These are phyloP conservation scores for Exophiala alcalophila DNA, from an alignment of 2,329 filamentous ascomycete genomes.

Conservation along the genomic window DNA sequence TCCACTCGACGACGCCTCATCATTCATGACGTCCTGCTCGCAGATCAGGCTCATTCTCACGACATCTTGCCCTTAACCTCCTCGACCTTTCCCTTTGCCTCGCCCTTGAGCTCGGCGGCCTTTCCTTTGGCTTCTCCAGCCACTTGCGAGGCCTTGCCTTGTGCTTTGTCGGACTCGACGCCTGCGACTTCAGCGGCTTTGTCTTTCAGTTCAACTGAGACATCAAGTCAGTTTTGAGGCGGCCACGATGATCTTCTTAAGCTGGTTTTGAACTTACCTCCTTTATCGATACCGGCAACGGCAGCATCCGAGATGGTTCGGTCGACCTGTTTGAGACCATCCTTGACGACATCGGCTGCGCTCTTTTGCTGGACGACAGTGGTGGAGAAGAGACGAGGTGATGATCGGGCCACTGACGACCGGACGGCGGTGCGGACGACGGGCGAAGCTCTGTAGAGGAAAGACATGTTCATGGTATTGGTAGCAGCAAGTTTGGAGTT, in stretches of 20 bases:
- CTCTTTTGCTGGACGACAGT: constrained; percentile 49
- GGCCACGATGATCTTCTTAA: constrained; percentile 2
- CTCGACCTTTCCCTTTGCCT: constrained; percentile 37
- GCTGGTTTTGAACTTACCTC: constrained; percentile 48
- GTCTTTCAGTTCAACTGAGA: constrained; percentile 51
- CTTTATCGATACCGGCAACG: constrained; percentile 62
- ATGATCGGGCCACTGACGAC: constrained; percentile 20
- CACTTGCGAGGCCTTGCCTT: constrained; percentile 44
- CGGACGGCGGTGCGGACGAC: constrained; percentile 31
- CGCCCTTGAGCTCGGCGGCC: constrained; percentile 29
- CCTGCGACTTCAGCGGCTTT: constrained; percentile 44
- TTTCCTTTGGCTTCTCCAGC: constrained; percentile 38
- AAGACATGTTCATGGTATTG: constrained; percentile 37
- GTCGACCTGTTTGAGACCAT: constrained; percentile 58
- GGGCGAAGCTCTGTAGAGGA: constrained; percentile 34
- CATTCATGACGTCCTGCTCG: neutral
- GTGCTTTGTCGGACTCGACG: constrained; percentile 46
- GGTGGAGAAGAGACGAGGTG: constrained; percentile 49
- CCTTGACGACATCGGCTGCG: constrained; percentile 55
- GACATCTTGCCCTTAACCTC: constrained; percentile 34
- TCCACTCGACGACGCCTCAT: too few relatives aligned
- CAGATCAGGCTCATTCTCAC: constrained; percentile 7
- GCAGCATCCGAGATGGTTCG: constrained; percentile 53
- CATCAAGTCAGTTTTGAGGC: constrained; percentile 2
- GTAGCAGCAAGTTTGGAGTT: neutral